Evolutionary conservation across 768 basidiomycete genomes (phyloP), one percentile per base, ranked within the genome.

Genomic region (Suillus paluster): DNA sequence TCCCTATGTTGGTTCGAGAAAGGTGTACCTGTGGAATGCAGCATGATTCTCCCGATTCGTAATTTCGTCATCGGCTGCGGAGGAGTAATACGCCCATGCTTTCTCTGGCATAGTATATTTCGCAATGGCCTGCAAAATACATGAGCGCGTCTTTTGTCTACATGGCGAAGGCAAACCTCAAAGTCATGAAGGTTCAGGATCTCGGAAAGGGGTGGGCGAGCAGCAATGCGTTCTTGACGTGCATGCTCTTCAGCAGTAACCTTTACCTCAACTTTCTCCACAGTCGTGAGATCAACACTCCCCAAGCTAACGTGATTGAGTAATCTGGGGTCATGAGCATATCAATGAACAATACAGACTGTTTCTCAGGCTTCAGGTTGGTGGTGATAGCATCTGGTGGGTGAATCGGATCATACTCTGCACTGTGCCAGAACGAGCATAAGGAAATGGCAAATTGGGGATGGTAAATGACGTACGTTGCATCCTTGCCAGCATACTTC

Each of bases 31-130:
- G 66, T 96, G 94, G 72, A 88, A 97, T 1, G 94, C 95, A 52
- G 87, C 83, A 64, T 91, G 92, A 68, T 95, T 95, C 73, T 95
- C 93, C 53, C 93, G 81, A 62, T 84, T 80, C 39, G 92, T 94
- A 54, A 94, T 92, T 77, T 95, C 93, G 67, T 96, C 94, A 72
- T 97, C 95, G 7, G 95, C 87, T 15, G 93, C 94, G 10, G 92
- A 94, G 0, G 90, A 92, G 70, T 96, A 94, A 72, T 94, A 94
- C 2, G 94, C 94, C 94, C 95, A 96, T 1, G 92, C 92, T 70
- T 92, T 91, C 38, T 88, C 86, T 3, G 87, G 77, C 78, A 97
- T 87, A 12, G 91, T 88, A 66, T 83, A 79, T 74, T 84, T 90
- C 3, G 94, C 94, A 56, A 97, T 87, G 14, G 89, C 84, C 90